Evolutionary conservation across 306 rosid species (phyloP), one percentile per base, ranked within the genome.

Genomic region (Arachis stenosperma): DNA sequence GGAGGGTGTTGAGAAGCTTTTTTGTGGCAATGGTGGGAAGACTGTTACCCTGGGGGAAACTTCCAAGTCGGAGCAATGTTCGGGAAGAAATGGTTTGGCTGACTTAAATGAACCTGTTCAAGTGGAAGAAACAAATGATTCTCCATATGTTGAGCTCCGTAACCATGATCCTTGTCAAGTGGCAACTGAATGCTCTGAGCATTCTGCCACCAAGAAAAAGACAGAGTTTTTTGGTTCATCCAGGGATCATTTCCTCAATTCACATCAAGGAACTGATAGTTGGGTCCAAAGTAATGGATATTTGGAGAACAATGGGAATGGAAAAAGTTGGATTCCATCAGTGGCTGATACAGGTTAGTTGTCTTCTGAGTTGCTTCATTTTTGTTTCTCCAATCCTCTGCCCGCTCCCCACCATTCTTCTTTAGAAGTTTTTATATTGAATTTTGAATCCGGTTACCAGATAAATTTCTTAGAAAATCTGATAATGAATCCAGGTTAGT

Each of bases 81-180:
- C 27, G 85, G 80, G 71, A 61, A 69, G 68, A 73, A 84, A 84
- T 81, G 90, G 87, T 84, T 90, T 94, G 76, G 84, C 89, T 5
- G 97, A 94, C 84, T 81, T 94, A 75, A 94, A 91, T 58, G 95
- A 94, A 80, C 99, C 97, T 29, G 52, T 85, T 78, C 87, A 74
- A 78, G 72, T 82, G 39, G 99, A 91, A 73, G 96, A 91, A 79
- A 78, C 88, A 75, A 89, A 62, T 75, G 84, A 66, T 69, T 83
- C 93, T 64, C 77, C 75, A 8, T 73, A 75, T 73, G 71, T 56
- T 73, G 83, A 79, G 42, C 77, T 74, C 74, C 77, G 29, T 29
- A 77, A 70, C 50, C 73, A 40, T 73, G 81, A 75, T 80, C 74
- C 79, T 33, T 61, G 57, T 75, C 86, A 54, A 52, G 83, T 78